phyloP scores from a whole-genome alignment of 257 asterid genomes.

The Plectranthus barbatus region DNA sequence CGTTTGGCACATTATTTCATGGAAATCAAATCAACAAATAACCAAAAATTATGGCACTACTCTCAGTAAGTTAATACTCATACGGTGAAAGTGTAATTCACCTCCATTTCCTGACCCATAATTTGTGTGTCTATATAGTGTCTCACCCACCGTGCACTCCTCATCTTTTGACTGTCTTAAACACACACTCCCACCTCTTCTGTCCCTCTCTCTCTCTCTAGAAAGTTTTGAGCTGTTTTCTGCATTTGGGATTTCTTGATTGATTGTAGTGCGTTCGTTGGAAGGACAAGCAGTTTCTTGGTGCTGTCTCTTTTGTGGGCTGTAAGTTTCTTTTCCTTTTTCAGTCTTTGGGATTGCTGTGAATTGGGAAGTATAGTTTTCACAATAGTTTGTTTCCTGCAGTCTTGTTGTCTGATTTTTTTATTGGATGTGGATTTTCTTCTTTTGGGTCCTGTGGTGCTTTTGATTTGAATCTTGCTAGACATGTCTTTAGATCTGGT shows the following conservation, averaged over 20 bases:
- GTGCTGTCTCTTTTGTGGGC: neutral
- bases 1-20: slow-evolving; percentile 42
- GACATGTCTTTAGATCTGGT: slow-evolving; percentile 16
- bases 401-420: neutral
- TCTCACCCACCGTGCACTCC: slow-evolving; percentile 42
- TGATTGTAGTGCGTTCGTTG: slow-evolving; percentile 2
- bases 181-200: neutral
- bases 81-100: neutral
- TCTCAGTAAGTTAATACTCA: no score
- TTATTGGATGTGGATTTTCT: neutral
- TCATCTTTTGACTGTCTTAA: slow-evolving; percentile 22
- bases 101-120: neutral
- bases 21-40: no score
- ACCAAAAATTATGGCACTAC: neutral
- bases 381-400: neutral
- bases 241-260: slow-evolving; percentile 19
- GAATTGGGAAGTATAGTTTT: neutral
- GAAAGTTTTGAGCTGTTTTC: slow-evolving; percentile 8
- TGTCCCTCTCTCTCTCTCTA: slow-evolving; percentile 19
- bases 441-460: neutral
- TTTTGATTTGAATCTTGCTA: neutral
- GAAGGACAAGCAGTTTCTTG: slow-evolving; percentile 6
- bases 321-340: slow-evolving; percentile 18
- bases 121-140: slow-evolving; percentile 33
- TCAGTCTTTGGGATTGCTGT: neutral